Base-by-base conservation (phyloP, 2,329 filamentous ascomycete genomes). In the Ambrosiella beaveri region DNA sequence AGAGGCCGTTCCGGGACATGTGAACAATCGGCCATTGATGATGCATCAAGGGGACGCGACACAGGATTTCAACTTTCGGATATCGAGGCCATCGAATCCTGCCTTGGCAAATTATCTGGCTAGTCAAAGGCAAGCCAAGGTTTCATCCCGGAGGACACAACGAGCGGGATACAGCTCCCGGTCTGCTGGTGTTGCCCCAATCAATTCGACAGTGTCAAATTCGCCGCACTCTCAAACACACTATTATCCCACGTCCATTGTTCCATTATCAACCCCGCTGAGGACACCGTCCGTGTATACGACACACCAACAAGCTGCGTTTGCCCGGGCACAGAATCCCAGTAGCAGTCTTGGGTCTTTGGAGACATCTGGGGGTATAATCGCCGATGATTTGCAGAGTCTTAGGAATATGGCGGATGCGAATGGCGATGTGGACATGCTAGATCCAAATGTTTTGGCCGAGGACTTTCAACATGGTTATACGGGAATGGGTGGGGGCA, bases 371-470 rank as follows among this genome's bases (percentile, higher is more conserved):
- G 64, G 66, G 1, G 67, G 68, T 11, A 69, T 71, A 59, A 69
- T 71, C n/a, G 66, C 68, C 2, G 69, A 71, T 51, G 69, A 70
- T 52, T 62, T 70, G 45, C 65, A 67, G 35, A 70, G 65, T 47
- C 63, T 71, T n/a, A 64, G 67, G 36, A 65, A 64, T 41, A 66
- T 71, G 63, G 62, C 69, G 3, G 64, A 36, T 27, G 35, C 13
- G n/a, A 17, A 7, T 47, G 5, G 19, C n/a, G 58, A 71, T 40
- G 64, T 71, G n/a, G 65, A 69, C 37, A 71, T 71, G 44, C 60
- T 62, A 7, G 69, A 71, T 53, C 62, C 66, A 2, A 64, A 66
- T 6, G 67, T 68, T 64, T 65, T 69, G 59, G 49, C 64, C 37
- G 51, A 51, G 19, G 63, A 62, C 50, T 64, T 65, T 27, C 62